Conservation (phyloP, 192 early-diverging fungal species). For the Umbelopsis vinacea region DNA sequence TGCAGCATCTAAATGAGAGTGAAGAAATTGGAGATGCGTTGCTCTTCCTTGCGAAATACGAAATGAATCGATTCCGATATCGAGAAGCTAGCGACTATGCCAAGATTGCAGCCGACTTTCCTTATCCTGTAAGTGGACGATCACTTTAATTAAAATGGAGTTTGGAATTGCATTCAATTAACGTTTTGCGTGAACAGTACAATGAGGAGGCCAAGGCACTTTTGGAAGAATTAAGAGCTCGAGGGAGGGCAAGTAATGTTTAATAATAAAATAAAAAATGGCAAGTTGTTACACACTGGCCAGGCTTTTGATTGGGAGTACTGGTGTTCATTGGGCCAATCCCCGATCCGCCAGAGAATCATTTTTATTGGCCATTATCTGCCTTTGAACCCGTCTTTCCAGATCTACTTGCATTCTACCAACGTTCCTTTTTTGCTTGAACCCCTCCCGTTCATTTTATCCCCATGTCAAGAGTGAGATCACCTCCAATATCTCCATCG, state of each 20-base stretch:
- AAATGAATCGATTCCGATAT: slow-evolving; percentile 41
- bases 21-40: slow-evolving; percentile 35
- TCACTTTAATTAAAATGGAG: background rate
- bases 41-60: slow-evolving; percentile 27
- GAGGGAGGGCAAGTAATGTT: background rate
- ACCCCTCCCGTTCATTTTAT: slow-evolving; percentile 16
- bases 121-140: slow-evolving; percentile 27
- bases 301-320: slow-evolving; percentile 12
- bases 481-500: slow-evolving; percentile 17
- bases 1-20: slow-evolving; percentile 1
- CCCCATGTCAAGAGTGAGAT: slow-evolving; percentile 23
- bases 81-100: slow-evolving; percentile 47
- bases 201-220: slow-evolving; percentile 34
- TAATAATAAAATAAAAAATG: background rate
- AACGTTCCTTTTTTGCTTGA: background rate
- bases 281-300: background rate
- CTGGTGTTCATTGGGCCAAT: no score
- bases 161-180: background rate
- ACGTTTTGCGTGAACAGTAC: slow-evolving; percentile 20
- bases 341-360: background rate
- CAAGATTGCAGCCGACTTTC: slow-evolving; percentile 37
- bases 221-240: slow-evolving; percentile 25
- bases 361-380: background rate
- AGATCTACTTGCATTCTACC: background rate
- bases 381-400: background rate